These are phyloP conservation scores for Rubus parviflorus DNA, from an alignment of 306 rosid genomes.

Conservation along the genomic window DNA sequence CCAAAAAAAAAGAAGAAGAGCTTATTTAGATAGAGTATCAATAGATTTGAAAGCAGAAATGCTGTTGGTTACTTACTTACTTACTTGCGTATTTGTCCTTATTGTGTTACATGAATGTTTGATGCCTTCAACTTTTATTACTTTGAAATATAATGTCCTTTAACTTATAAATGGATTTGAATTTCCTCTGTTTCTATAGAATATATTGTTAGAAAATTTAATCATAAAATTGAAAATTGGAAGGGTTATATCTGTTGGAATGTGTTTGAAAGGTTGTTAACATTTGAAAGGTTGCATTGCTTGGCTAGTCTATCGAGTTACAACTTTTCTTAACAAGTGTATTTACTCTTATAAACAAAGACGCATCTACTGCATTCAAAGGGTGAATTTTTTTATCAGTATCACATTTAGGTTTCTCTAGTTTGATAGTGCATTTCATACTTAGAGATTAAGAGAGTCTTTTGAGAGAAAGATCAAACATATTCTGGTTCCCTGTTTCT, in stretches of 20 bases:
- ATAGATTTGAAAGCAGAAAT: no score
- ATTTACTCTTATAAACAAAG: background rate
- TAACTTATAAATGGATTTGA: background rate
- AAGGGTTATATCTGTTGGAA: background rate
- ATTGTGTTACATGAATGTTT: background rate
- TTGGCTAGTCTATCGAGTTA: background rate
- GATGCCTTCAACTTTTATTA: background rate
- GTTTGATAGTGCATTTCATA: background rate
- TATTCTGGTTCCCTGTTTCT: background rate
- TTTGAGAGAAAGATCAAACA: background rate
- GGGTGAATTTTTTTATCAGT: background rate
- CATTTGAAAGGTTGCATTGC: background rate
- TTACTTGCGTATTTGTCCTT: no score
- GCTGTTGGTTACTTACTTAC: background rate
- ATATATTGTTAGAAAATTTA: no score
- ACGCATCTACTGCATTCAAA: background rate
- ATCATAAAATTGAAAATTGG: background rate
- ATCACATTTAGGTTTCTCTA: background rate
- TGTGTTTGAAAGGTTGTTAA: background rate
- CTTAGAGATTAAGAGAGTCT: background rate
- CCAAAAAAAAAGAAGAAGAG: no score
- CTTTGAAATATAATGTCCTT: background rate
- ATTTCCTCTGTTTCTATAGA: background rate
- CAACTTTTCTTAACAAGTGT: background rate
- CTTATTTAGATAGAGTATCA: no score